phyloP scores from a whole-genome alignment of 495 filamentous ascomycete genomes.

The Clavariopsis aquatica region DNA sequence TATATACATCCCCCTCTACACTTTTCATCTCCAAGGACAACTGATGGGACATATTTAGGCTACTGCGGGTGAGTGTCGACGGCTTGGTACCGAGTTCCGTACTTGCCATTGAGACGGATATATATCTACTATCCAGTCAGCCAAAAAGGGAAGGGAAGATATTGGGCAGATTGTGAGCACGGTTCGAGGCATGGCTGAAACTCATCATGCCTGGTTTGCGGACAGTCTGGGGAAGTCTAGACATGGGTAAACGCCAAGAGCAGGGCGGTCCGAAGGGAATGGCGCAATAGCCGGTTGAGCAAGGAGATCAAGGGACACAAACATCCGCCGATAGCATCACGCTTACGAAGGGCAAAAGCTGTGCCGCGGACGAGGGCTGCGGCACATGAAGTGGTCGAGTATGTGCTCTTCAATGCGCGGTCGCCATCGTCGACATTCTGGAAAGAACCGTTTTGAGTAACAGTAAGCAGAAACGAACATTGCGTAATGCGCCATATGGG shows the following conservation, averaged over 20 bases:
- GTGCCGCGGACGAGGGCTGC: not conserved
- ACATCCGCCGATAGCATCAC: slow-evolving; percentile 11
- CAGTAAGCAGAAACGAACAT: slow-evolving; percentile 28
- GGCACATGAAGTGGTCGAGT: not conserved
- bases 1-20: slow-evolving; percentile 25
- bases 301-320: not conserved
- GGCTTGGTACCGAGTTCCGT: slow-evolving; percentile 23
- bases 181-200: slow-evolving; percentile 25
- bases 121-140: slow-evolving; percentile 19
- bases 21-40: slow-evolving; percentile 10
- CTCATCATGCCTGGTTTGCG: slow-evolving; percentile 30
- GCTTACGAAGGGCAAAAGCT: not conserved
- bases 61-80: slow-evolving; percentile 30
- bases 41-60: slow-evolving; percentile 34
- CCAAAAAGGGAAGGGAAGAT: slow-evolving; percentile 17
- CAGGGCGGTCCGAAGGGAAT: slow-evolving; percentile 13
- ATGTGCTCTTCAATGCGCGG: not conserved
- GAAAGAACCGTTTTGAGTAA: slow-evolving; percentile 31
- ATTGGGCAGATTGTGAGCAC: slow-evolving; percentile 28
- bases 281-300: slow-evolving; percentile 14
- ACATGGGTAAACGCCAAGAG: slow-evolving; percentile 21
- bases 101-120: slow-evolving; percentile 8
- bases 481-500: slow-evolving; percentile 16
- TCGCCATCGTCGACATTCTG: not conserved
- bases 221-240: slow-evolving; percentile 14